Evolutionary conservation across 148 eudicot species (phyloP).

Genomic region (Cornus kousa): DNA sequence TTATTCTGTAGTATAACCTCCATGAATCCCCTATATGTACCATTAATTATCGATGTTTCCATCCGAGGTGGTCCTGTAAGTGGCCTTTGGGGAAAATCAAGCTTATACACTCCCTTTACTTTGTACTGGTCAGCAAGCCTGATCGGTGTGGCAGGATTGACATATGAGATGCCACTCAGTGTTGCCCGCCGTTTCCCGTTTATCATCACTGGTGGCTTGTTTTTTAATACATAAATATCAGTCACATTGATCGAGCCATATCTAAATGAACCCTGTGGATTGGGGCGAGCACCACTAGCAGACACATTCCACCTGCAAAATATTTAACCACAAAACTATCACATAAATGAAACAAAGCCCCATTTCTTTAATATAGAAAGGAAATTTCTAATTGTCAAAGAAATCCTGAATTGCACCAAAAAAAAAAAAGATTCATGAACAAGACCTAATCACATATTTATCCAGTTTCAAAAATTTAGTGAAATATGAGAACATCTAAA

Average conservation of each 20-base stretch:
- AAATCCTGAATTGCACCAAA: not conserved
- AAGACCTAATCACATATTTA: too few relatives aligned
- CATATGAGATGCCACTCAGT: conserved; percentile 82
- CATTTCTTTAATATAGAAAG: not conserved
- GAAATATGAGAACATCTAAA: not conserved
- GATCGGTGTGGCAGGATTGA: conserved; percentile 84
- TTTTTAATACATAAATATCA: conserved; percentile 66
- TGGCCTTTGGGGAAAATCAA: conserved; percentile 77
- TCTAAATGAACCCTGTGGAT: conserved; percentile 94
- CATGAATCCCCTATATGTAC: conserved; percentile 81
- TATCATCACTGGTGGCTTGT: conserved; percentile 64
- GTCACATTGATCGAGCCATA: conserved; percentile 94
- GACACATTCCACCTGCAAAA: conserved; percentile 91
- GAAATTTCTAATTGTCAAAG: not conserved
- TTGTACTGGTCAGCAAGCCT: conserved; percentile 85
- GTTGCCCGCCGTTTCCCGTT: conserved; percentile 60
- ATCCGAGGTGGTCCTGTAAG: conserved; percentile 60
- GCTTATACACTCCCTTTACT: conserved; percentile 66
- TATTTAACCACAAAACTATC: conserved; percentile 2
- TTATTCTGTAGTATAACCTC: conserved; percentile 89
- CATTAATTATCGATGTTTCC: conserved; percentile 81
- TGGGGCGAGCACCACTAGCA: conserved; percentile 99
- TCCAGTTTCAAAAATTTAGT: not conserved
- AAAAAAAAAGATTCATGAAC: not conserved
- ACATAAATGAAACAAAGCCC: not conserved